Evolutionary conservation across 306 rosid genomes (phyloP).

Genomic region (Notholithocarpus densiflorus): DNA sequence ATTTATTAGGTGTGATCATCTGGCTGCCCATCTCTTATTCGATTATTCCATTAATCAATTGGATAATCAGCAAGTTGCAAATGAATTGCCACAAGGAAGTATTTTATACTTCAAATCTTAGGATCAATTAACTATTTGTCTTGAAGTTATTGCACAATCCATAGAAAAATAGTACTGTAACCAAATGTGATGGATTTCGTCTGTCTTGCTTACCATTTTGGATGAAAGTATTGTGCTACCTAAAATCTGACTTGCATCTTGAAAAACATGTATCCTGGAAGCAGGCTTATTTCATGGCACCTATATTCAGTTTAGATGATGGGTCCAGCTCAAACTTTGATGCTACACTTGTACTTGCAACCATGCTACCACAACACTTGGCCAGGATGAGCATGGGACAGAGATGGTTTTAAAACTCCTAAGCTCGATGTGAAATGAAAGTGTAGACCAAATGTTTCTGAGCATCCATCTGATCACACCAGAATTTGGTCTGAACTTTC

Average conservation of each 20-base stretch:
- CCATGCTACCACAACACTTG: constrained; percentile 61
- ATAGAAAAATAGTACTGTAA: background rate
- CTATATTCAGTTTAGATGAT: constrained; percentile 77
- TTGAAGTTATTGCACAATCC: background rate
- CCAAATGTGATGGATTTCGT: background rate
- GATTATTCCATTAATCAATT: background rate
- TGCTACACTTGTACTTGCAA: constrained; percentile 88
- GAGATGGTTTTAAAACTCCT: constrained; percentile 5
- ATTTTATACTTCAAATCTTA: background rate
- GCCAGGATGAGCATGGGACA: constrained; percentile 45
- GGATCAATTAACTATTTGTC: background rate
- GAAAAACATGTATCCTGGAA: constrained; percentile 8
- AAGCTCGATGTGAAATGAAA: constrained; percentile 31
- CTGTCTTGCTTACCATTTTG: background rate
- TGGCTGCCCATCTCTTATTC: background rate
- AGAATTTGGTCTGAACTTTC: constrained; percentile 94
- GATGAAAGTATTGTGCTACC: background rate
- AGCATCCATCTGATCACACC: constrained; percentile 63
- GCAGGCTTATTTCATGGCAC: constrained; percentile 90
- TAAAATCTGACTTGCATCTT: background rate
- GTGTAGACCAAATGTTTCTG: constrained; percentile 51
- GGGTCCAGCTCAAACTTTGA: constrained; percentile 75
- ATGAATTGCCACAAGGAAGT: background rate
- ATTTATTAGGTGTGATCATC: background rate
- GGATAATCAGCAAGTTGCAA: background rate